Evolutionary conservation across 352 stramenopile genomes (phyloP), one percentile per base, ranked within the genome.

Genomic region (Aphanomyces astaci): DNA sequence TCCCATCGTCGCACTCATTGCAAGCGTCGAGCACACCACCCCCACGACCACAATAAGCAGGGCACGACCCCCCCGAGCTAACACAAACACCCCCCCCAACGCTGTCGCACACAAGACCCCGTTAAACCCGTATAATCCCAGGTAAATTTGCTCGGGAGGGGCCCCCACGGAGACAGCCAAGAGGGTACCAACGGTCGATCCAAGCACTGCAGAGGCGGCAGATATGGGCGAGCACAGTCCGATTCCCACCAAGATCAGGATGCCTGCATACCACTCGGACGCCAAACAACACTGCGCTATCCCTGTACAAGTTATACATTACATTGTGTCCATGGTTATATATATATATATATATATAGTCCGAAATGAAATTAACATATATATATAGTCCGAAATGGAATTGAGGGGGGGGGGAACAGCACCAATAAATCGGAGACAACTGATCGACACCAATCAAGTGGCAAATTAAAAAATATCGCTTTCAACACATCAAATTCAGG

Each of bases 231-330:
- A 71, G 48, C 65, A 71, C 9, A 71, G 31, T 7, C 13, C 22
- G 15, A 71, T 71, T 10, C 65, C 65, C 1, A 71, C n/a, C 24
- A 67, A 9, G 19, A 71, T 71, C 22, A 70, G 11, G 11, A 70
- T 5, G 4, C 65, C 65, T 1, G 24, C 4, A 19, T 32, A 25
- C 59, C 65, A 71, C 22, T 71, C 45, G 40, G 22, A 11, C 22
- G 70, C 59, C n/a, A 71, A 40, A 36, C 2, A 71, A 22, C 57
- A 70, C 63, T 71, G 28, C 22, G 55, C 65, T 3, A 71, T 63
- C 13, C 65, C 65, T 46, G 48, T 55, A 7, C 68, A 17, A n/a
- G n/a, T n/a, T n/a, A n/a, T n/a, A n/a, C n/a, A n/a, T n/a, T n/a
- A n/a, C n/a, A n/a, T n/a, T n/a, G n/a, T n/a, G n/a, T n/a, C n/a